A percentile compares a stretch with the other conserved stretches of the same genome.
phyloP scores from a whole-genome alignment of 768 basidiomycete species.

The Lepiota subincarnata region DNA sequence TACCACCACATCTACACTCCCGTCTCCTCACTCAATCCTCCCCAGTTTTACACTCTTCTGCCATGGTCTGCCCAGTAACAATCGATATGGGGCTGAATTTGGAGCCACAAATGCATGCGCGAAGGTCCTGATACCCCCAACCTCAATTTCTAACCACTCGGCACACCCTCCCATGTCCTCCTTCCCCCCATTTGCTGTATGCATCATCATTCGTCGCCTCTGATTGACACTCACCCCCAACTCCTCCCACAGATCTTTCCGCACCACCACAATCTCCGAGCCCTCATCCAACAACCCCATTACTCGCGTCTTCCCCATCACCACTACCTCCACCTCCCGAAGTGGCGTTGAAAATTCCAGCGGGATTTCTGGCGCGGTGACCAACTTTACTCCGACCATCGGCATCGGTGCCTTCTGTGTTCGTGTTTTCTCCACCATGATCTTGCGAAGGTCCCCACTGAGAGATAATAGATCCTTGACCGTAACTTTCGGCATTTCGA shows the following conservation, averaged over 20 bases:
- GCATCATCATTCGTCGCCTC: conserved; percentile 18
- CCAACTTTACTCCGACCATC: neutral
- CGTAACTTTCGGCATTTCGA: conserved; percentile 7
- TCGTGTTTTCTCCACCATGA: conserved; percentile 8
- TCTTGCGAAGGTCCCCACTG: conserved; percentile 14
- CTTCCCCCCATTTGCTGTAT: conserved; percentile 17
- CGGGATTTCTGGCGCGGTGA: neutral
- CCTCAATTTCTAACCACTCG: conserved; percentile 12
- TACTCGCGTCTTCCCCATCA: conserved; percentile 5
- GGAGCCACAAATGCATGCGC: conserved; percentile 20
- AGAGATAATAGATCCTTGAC: conserved; percentile 14
- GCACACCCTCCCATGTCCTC: conserved; percentile 15
- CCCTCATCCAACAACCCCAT: conserved; percentile 16
- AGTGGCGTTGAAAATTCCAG: conserved; percentile 10
- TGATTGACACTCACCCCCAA: conserved; percentile 14
- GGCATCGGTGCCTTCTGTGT: neutral
- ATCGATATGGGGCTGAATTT: conserved; percentile 14
- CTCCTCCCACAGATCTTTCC: conserved; percentile 15
- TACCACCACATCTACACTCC: neutral
- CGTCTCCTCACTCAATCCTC: conserved; percentile 9
- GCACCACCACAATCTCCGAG: conserved; percentile 22
- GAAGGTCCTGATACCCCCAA: conserved; percentile 18
- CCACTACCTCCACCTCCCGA: conserved; percentile 11
- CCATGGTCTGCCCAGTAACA: conserved; percentile 20
- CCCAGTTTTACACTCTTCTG: conserved; percentile 14